Conservation (phyloP, 1,284 basidiomycete species). For the Trichosporon faecale region DNA sequence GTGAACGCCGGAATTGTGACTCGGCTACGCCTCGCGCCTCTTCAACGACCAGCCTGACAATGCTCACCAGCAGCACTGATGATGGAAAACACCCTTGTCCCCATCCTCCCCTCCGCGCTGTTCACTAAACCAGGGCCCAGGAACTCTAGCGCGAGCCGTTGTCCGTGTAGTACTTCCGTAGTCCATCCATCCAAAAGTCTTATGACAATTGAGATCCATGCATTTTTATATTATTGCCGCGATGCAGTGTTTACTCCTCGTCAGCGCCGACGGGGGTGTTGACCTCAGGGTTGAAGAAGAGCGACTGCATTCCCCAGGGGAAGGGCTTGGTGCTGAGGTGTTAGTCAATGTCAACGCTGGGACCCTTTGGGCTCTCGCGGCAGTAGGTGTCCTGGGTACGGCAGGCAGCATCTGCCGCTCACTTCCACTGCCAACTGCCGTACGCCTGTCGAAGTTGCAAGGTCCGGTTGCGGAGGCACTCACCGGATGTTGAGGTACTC, state of each 20-base stretch:
- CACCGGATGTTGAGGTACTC: conserved; percentile 51
- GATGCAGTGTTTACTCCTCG: conserved; percentile 10
- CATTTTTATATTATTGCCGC: conserved; percentile 15
- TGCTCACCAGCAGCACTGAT: background rate
- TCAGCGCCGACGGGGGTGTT: conserved; percentile 17
- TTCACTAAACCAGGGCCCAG: too few relatives aligned
- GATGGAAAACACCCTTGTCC: too few relatives aligned
- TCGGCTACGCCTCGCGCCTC: background rate
- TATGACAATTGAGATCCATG: conserved; percentile 20
- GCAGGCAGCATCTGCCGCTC: background rate
- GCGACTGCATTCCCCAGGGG: conserved; percentile 49
- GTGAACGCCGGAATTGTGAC: background rate
- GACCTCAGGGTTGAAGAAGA: conserved; percentile 47
- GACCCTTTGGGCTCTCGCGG: background rate
- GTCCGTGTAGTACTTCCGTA: too few relatives aligned
- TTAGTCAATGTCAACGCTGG: background rate
- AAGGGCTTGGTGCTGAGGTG: conserved; percentile 31
- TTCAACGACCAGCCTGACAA: background rate
- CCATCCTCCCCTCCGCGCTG: too few relatives aligned
- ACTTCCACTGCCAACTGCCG: background rate
- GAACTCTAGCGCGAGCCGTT: too few relatives aligned
- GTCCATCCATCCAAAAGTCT: background rate
- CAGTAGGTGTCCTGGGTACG: background rate
- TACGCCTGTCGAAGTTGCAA: background rate
- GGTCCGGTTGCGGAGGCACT: conserved; percentile 14